These are phyloP conservation scores for Alternaria longipes DNA, from an alignment of 2,329 filamentous ascomycete species.

Conservation along the genomic window DNA sequence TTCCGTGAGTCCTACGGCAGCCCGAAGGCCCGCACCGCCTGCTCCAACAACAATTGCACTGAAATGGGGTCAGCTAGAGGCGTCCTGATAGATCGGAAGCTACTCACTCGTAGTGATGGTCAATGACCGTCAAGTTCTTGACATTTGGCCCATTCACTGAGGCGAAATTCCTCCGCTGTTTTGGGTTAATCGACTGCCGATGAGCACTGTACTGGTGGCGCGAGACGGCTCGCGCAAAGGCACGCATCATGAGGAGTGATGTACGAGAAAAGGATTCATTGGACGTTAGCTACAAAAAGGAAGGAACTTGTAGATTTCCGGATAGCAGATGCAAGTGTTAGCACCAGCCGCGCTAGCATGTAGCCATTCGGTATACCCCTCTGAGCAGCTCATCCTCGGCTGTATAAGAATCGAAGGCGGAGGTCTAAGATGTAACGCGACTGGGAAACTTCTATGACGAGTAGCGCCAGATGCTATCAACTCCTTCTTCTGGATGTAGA, in stretches of 20 bases:
- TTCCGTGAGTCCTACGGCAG: constrained; percentile 70
- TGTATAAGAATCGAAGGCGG: neutral
- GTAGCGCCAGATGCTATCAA: no score
- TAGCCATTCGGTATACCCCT: neutral
- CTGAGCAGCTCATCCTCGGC: neutral
- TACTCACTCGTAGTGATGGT: constrained; percentile 49
- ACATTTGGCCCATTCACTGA: constrained; percentile 27
- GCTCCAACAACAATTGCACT: constrained; percentile 60
- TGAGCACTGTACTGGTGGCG: constrained; percentile 25
- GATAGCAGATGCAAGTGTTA: neutral
- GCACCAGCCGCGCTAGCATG: neutral
- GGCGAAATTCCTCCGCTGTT: constrained; percentile 25
- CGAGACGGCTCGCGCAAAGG: constrained; percentile 34
- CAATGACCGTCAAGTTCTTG: constrained; percentile 39
- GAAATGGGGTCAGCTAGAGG: constrained; percentile 7
- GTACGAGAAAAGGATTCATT: neutral
- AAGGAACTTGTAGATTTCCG: neutral
- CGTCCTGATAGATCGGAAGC: neutral
- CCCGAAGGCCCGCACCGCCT: constrained; percentile 70
- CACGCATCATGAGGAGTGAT: constrained; percentile 30
- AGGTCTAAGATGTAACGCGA: neutral
- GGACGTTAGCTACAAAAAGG: neutral
- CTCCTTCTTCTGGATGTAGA: no score
- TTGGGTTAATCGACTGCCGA: constrained; percentile 3
- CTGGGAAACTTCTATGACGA: no score